Percentiles rank a stretch among this genome's conserved stretches.
Evolutionary conservation across 345 rosid species (phyloP).

Genomic region (Eucalyptus erythrocorys): DNA sequence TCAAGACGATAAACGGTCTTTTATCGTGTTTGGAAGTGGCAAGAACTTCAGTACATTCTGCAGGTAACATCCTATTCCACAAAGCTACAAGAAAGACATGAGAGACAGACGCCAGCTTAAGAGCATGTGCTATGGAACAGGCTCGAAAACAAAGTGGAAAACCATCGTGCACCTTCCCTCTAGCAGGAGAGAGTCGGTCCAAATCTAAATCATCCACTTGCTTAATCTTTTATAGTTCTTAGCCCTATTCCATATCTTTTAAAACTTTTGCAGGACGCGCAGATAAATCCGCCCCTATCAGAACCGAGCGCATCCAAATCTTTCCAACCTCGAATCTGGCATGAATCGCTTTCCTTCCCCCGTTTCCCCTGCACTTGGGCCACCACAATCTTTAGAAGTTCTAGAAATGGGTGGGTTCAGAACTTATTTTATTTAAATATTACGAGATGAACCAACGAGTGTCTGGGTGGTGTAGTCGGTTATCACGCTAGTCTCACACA

Average conservation of each 20-base stretch:
- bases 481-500: constrained; percentile 72
- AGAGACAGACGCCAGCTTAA: not conserved
- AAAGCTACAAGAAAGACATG: not conserved
- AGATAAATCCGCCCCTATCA: not conserved
- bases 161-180: not conserved
- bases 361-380: not conserved
- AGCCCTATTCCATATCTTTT: not conserved
- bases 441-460: fast-evolving
- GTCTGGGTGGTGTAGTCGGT: constrained; percentile 78
- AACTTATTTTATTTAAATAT: not conserved
- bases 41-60: not conserved
- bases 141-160: not conserved
- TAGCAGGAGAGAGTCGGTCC: not conserved
- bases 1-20: not conserved
- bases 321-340: not conserved
- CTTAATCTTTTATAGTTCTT: not conserved
- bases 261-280: not conserved
- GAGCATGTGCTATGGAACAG: not conserved
- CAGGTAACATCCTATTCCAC: not conserved
- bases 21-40: not conserved
- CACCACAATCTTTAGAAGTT: not conserved
- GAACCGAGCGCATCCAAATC: not conserved
- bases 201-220: not conserved
- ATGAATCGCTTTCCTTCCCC: not conserved
- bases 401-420: not conserved